Evolutionary conservation across 1,284 basidiomycete species (phyloP).

Genomic region (Athelia psychrophila): DNA sequence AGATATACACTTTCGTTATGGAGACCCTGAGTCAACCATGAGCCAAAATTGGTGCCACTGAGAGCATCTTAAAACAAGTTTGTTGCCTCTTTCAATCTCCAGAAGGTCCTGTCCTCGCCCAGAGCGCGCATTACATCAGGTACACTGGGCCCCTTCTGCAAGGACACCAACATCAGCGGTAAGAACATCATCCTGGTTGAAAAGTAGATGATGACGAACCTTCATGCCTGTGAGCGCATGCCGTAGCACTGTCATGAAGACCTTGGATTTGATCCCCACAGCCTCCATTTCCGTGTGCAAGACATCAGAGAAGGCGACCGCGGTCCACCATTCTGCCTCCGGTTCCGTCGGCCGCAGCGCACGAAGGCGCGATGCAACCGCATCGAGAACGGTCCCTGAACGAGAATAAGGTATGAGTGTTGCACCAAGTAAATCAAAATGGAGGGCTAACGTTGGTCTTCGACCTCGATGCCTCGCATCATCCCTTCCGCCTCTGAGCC

Average conservation of each 20-base stretch:
- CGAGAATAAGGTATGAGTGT: slow-evolving; percentile 31
- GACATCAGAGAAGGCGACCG: slow-evolving; percentile 34
- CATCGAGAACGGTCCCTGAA: slow-evolving; percentile 2
- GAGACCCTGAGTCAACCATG: no score
- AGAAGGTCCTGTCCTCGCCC: slow-evolving; percentile 31
- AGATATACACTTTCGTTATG: no score
- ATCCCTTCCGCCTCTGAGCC: slow-evolving; percentile 56
- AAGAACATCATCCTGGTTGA: slow-evolving; percentile 1
- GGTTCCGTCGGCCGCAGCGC: slow-evolving; percentile 16
- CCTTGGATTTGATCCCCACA: slow-evolving; percentile 43
- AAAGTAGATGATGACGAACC: slow-evolving; percentile 40
- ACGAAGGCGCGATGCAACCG: slow-evolving; percentile 10
- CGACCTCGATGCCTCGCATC: slow-evolving; percentile 7
- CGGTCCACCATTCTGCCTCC: slow-evolving; percentile 26
- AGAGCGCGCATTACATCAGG: slow-evolving; percentile 42
- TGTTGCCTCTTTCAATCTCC: slow-evolving; percentile 24
- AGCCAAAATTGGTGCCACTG: no score
- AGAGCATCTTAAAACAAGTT: no score
- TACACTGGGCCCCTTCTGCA: slow-evolving; percentile 46
- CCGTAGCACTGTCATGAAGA: slow-evolving; percentile 70
- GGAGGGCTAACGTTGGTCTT: no score
- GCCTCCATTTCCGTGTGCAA: slow-evolving; percentile 44
- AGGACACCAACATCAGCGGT: not conserved
- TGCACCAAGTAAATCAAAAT: slow-evolving; percentile 34
- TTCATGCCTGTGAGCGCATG: slow-evolving; percentile 80